Evolutionary conservation across 2,329 filamentous ascomycete species (phyloP).

Genomic region (Botrytis pseudocinerea): DNA sequence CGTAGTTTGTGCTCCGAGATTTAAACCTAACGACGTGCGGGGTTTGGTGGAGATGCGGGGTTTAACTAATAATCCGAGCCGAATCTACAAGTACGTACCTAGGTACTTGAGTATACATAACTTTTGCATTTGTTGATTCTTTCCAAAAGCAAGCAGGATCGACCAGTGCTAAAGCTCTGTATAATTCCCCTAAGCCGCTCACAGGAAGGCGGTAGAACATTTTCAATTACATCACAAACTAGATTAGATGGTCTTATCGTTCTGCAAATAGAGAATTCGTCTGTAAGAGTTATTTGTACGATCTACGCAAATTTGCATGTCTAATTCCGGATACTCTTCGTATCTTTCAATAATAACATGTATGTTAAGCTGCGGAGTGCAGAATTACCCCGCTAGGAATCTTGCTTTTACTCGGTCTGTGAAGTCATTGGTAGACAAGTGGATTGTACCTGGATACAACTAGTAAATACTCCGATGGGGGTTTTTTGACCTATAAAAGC

Average conservation of each 20-base stretch:
- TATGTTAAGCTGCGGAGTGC: neutral
- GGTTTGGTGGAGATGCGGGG: slow-evolving; percentile 14
- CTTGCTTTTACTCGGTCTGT: slow-evolving; percentile 6
- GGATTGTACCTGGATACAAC: neutral
- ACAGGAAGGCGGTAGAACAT: too few species aligned
- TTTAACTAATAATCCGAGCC: neutral
- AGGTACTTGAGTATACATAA: neutral
- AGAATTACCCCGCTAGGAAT: slow-evolving; percentile 18
- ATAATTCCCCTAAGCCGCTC: neutral
- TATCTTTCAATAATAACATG: neutral
- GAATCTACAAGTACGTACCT: neutral
- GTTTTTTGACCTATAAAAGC: neutral
- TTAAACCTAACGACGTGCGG: neutral
- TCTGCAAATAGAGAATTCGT: neutral
- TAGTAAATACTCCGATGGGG: neutral
- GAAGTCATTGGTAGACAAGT: slow-evolving; percentile 9
- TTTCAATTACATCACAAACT: neutral
- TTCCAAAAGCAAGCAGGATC: neutral
- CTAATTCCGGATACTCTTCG: neutral
- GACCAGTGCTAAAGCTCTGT: neutral
- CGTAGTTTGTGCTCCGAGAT: slow-evolving; percentile 3
- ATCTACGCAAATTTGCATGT: neutral
- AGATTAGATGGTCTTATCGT: neutral
- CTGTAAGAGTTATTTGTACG: neutral
- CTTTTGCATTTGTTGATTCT: neutral